These are phyloP conservation scores for Melastoma candidum DNA, from an alignment of 441 rosid genomes.

Conservation along the genomic window DNA sequence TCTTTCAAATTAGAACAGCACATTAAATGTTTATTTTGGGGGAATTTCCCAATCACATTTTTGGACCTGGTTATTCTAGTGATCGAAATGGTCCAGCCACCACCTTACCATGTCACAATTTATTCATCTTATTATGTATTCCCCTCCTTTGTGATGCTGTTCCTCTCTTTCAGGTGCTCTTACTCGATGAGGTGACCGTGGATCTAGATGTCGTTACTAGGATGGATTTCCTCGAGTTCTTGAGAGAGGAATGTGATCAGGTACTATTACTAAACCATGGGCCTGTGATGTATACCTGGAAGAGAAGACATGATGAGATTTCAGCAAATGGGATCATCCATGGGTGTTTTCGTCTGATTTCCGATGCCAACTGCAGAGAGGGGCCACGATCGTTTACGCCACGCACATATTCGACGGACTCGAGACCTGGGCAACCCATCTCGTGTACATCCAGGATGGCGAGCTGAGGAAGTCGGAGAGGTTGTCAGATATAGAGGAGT, in stretches of 20 bases:
- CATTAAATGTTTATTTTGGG: too few relatives aligned
- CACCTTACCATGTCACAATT: too few relatives aligned
- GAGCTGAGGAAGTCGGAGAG: conserved; percentile 52
- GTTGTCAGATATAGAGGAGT: conserved; percentile 44
- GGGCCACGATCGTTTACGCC: conserved; percentile 65
- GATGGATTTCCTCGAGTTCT: conserved; percentile 61
- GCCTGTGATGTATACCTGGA: background rate
- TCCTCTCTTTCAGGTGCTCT: conserved; percentile 33
- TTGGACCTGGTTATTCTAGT: too few relatives aligned
- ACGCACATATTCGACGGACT: conserved; percentile 66
- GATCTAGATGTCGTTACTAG: conserved; percentile 71
- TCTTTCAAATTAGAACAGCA: too few relatives aligned
- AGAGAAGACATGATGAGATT: conserved; percentile 1
- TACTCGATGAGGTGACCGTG: conserved; percentile 68
- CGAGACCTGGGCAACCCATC: conserved; percentile 70
- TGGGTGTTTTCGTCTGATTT: background rate
- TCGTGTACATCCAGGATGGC: conserved; percentile 76
- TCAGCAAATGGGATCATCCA: background rate
- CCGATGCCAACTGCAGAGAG: conserved; percentile 29
- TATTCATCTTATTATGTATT: too few relatives aligned
- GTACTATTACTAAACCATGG: conserved; percentile 22
- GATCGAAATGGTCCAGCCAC: too few relatives aligned
- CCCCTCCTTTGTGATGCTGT: too few relatives aligned
- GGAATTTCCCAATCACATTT: too few relatives aligned
- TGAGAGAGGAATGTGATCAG: conserved; percentile 66